Evolutionary conservation across 2,329 filamentous ascomycete genomes (phyloP), one percentile per base, ranked within the genome.

Genomic region (Elsinoe ampelina): DNA sequence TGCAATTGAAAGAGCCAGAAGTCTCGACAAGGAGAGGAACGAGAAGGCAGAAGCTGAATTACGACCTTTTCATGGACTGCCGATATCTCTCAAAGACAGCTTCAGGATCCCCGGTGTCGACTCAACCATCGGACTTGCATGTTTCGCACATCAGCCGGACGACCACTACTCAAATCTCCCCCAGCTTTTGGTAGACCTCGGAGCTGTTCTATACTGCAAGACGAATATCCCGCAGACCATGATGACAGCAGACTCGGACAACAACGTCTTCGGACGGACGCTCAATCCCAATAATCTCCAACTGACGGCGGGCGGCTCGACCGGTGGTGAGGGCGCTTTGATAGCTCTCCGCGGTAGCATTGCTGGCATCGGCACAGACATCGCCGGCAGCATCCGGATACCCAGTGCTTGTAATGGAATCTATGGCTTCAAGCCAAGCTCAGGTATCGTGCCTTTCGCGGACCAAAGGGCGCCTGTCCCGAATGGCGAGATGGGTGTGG

Each of bases 341-440:
- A 63, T 85, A 17, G 78, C 77, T 3, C 76, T 85, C 72, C 73
- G 75, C 26, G 82, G 82, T 0, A 78, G 73, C 32, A 72, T 81
- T 54, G 63, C 86, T 1, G 84, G 84, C 1, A 73, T 85, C 11
- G 82, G 81, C 0, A 85, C 83, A 0, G 83, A 86, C 67, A 76
- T 85, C 47, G 78, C 75, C 1, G 78, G 78, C 1, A 74, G 70
- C 55, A 84, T 95, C 66, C 82, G 84, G 64, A 93, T 96, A 67
- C 92, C 87, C 70, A 87, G 95, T 57, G 90, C 95, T 64, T 91
- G 91, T 71, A 70, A 71, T 51, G 68, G 67, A 7, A 65, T 66
- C 20, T 68, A 65, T 42, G 67, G 66, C 4, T 65, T 67, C 59
- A 60, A 60, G 32, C 63, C 63, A 2, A 63, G 54, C 32, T 26